Evolutionary conservation across 2,329 filamentous ascomycete species (phyloP), one percentile per base, ranked within the genome.

Genomic region (Verticillium tricorpus): DNA sequence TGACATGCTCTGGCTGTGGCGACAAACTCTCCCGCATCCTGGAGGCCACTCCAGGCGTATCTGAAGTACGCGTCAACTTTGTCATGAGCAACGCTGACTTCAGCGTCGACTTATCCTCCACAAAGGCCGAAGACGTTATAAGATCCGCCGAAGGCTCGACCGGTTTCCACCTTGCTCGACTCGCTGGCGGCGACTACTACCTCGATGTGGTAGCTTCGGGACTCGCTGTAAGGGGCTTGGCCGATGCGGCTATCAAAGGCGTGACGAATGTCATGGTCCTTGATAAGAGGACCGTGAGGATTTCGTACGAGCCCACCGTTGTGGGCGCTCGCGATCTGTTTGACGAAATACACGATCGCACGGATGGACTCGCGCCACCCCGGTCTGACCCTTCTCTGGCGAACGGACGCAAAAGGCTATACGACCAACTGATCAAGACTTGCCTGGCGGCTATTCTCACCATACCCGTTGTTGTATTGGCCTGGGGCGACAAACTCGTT

Each of bases 1-100:
- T 77, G 73, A 72, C 72, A 3, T 77, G 75, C 45, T 73, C 75
- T 1, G 71, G 72, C 12, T 77, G 75, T 37, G 73, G 66, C 4
- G 72, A 73, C 61, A 77, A 76, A 59, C 60, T 77, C 39, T 64
- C 69, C 56, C 69, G 70, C 1, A 67, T 68, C 2, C 69, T 77
- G 34, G 62, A 62, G 0, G 64, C 62, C 2, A 66, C 68, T 3
- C n/a, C 64, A 2, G 74, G 73, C 2, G 71, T 76, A 0, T 72
- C 71, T 2, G 65, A 68, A 3, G 69, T 72, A 1, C 70, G 67
- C 0, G 73, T 77, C 63, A 76, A 76, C 61, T 77, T 77, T 40
- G 73, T 77, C 64, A 73, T 73, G 67, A 74, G 74, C 4, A 71
- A 68, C 7, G 76, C 70, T 50, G 74, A 77, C 22, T 73, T 77